These are phyloP conservation scores for Pseudogymnoascus sp. DNA, from an alignment of 2,329 filamentous ascomycete species.

Conservation along the genomic window DNA sequence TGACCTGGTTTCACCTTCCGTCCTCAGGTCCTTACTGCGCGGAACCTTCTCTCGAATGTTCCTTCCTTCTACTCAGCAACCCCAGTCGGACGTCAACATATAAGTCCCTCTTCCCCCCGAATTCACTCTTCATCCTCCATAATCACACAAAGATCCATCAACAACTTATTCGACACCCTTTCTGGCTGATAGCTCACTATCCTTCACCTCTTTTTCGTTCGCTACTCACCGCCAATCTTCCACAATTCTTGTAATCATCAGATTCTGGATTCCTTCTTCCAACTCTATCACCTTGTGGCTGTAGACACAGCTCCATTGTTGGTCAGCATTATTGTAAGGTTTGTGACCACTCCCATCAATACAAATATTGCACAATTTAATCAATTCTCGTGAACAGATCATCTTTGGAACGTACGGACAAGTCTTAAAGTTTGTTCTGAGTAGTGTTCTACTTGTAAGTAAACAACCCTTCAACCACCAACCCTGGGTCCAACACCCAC, in stretches of 20 bases:
- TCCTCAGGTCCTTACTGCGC: neutral
- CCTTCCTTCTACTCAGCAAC: neutral
- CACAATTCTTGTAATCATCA: constrained; percentile 9
- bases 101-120: neutral
- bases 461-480: neutral
- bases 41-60: constrained; percentile 4
- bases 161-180: constrained; percentile 4
- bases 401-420: neutral
- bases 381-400: neutral
- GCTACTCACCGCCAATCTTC: constrained; percentile 4
- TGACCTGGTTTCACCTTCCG: neutral
- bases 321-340: constrained; percentile 2
- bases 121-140: neutral
- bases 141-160: constrained; percentile 7
- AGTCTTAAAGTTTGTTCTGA: neutral
- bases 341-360: neutral
- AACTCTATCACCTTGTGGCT: constrained; percentile 1
- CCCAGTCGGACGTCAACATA: neutral
- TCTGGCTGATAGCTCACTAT: constrained; percentile 9
- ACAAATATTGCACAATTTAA: neutral
- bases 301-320: neutral
- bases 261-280: neutral
- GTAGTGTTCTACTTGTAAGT: constrained; percentile 5
- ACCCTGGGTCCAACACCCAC: neutral
- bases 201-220: constrained; percentile 9